Evolutionary conservation across 164 flowering plant genomes (phyloP).

Genomic region (Vitis vinifera): DNA sequence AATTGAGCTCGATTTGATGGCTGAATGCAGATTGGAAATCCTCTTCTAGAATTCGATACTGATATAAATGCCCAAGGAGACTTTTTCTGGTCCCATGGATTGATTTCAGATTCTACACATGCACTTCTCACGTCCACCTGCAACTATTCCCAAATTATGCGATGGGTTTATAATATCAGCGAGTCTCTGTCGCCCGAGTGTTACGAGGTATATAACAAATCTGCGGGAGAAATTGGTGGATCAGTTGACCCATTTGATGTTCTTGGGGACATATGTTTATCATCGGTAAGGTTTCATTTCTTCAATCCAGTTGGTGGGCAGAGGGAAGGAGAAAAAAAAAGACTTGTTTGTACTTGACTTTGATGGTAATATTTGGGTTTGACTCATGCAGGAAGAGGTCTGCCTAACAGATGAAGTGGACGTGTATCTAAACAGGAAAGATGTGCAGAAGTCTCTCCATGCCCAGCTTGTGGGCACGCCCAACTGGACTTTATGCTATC

Average conservation of each 20-base stretch:
- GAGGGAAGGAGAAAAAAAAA: too few species aligned
- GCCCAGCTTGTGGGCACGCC: constrained; percentile 36
- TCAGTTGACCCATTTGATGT: constrained; percentile 70
- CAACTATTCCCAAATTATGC: constrained; percentile 63
- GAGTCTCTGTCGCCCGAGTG: constrained; percentile 55
- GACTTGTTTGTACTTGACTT: neutral
- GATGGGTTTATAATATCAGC: constrained; percentile 8
- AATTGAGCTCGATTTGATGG: too few species aligned
- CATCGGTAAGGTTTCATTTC: constrained; percentile 31
- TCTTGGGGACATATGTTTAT: constrained; percentile 68
- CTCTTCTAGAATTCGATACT: constrained; percentile 41
- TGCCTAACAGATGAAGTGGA: constrained; percentile 36
- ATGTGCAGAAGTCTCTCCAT: constrained; percentile 43
- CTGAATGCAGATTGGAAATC: too few species aligned
- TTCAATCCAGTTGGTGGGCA: constrained; percentile 33
- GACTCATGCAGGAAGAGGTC: constrained; percentile 25
- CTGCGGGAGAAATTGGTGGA: constrained; percentile 56
- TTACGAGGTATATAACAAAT: constrained; percentile 47
- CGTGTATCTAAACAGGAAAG: constrained; percentile 35
- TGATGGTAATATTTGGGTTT: neutral
- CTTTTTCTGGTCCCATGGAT: constrained; percentile 74
- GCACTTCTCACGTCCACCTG: constrained; percentile 51
- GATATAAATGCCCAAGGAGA: constrained; percentile 75
- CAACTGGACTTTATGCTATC: constrained; percentile 29
- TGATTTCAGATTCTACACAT: constrained; percentile 72